These are phyloP conservation scores for Alternaria gaisen DNA, from an alignment of 2,329 filamentous ascomycete genomes.

Conservation along the genomic window DNA sequence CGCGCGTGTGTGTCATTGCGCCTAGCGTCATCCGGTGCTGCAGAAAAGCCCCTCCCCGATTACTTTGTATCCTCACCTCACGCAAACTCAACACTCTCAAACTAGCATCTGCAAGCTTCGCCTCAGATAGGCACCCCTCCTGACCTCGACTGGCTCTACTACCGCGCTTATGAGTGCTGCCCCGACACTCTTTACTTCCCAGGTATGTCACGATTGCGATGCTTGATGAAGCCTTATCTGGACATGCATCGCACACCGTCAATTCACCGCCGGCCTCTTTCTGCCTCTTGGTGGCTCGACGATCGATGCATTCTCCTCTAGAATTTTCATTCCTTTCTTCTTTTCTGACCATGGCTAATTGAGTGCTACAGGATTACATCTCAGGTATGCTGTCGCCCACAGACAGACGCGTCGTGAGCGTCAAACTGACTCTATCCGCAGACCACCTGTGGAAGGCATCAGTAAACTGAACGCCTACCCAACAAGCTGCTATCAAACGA, in stretches of 20 bases:
- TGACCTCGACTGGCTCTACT: slow-evolving; percentile 36
- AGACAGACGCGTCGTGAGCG: slow-evolving; percentile 24
- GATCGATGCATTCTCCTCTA: slow-evolving; percentile 15
- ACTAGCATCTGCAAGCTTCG: slow-evolving; percentile 3
- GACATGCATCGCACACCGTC: slow-evolving; percentile 40
- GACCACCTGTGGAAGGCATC: slow-evolving; percentile 75
- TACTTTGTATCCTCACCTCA: slow-evolving; percentile 4
- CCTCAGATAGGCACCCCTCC: slow-evolving; percentile 27
- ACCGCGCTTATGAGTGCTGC: slow-evolving; percentile 60
- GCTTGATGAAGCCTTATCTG: slow-evolving; percentile 39
- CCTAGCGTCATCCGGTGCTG: slow-evolving; percentile 4
- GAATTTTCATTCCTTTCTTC: slow-evolving; percentile 10
- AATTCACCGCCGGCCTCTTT: slow-evolving; percentile 29
- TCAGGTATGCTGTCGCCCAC: slow-evolving; percentile 59
- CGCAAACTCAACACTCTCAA: slow-evolving; percentile 4
- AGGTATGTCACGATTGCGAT: slow-evolving; percentile 54
- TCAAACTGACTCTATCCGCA: slow-evolving; percentile 42
- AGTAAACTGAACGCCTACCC: slow-evolving; percentile 62
- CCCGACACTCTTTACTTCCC: slow-evolving; percentile 62
- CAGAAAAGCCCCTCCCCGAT: slow-evolving; percentile 6
- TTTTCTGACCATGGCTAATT: slow-evolving; percentile 46
- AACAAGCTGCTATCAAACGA: slow-evolving; percentile 26
- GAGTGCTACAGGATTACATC: slow-evolving; percentile 66
- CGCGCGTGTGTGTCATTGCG: slow-evolving; percentile 6
- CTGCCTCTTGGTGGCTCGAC: slow-evolving; percentile 15